Conservation (phyloP, 306 rosid genomes). For the Dryas octopetala region DNA sequence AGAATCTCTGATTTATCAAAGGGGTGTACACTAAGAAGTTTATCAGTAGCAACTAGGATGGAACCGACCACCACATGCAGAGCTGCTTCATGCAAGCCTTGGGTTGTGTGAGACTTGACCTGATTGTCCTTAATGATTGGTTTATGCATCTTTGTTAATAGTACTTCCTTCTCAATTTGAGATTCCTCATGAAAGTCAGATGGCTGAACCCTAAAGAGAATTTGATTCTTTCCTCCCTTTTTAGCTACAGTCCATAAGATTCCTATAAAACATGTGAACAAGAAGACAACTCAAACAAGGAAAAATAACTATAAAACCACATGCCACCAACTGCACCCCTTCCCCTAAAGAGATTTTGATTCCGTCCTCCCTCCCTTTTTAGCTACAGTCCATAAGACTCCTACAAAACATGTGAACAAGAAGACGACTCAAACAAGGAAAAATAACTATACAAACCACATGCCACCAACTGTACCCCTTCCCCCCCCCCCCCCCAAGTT, state of each 20-base stretch:
- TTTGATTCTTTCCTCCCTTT: constrained; percentile 29
- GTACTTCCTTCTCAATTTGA: constrained; percentile 25
- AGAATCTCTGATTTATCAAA: constrained; percentile 75
- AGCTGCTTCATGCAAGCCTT: constrained; percentile 34
- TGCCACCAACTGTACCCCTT: too few species aligned
- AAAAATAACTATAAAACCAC: not conserved
- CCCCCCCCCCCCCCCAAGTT: not conserved
- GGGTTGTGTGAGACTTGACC: constrained; percentile 36
- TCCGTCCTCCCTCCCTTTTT: constrained; percentile 25
- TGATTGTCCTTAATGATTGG: constrained; percentile 33
- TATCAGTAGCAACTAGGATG: constrained; percentile 63
- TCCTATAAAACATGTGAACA: constrained; percentile 42
- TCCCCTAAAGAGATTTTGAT: constrained; percentile 21
- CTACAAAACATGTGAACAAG: constrained; percentile 35
- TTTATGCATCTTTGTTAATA: constrained; percentile 36
- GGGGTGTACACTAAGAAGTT: constrained; percentile 55
- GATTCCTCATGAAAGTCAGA: constrained; percentile 36
- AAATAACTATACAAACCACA: not conserved
- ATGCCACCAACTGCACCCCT: too few species aligned
- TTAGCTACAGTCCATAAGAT: constrained; percentile 47
- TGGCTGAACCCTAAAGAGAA: constrained; percentile 27
- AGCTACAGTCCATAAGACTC: constrained; percentile 51
- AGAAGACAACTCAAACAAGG: constrained; percentile 2
- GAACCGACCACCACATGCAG: constrained; percentile 54
- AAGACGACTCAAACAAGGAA: constrained; percentile 5